phyloP scores from a whole-genome alignment of 345 rosid genomes.

The Isatis tinctoria region DNA sequence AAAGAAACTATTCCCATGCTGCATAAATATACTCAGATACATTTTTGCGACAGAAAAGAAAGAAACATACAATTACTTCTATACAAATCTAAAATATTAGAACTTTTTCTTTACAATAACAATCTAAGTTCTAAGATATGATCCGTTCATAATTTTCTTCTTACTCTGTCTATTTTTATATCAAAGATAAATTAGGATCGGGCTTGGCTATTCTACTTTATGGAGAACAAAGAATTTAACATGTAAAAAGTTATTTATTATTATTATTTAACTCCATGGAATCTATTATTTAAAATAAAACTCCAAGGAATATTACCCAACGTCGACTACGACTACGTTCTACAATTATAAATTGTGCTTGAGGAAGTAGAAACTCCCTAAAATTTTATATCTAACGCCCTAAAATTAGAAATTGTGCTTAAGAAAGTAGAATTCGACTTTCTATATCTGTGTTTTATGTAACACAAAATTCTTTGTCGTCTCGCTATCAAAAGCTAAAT shows the following conservation, averaged over 20 bases:
- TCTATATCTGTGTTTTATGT: not conserved
- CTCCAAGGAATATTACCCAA: not conserved
- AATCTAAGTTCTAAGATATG: not conserved
- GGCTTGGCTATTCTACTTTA: not conserved
- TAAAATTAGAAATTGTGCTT: not conserved
- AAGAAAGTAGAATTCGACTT: not conserved
- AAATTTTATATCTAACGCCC: not conserved
- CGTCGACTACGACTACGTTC: not conserved
- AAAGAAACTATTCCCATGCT: not conserved
- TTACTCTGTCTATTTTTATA: not conserved
- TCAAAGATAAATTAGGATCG: not conserved
- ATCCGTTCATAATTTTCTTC: not conserved
- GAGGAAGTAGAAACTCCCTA: not conserved
- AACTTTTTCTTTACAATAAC: not conserved
- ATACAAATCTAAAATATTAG: not conserved
- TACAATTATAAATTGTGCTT: not conserved
- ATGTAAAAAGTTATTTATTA: no score
- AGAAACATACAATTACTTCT: not conserved
- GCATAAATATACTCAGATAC: not conserved
- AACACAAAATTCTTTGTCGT: not conserved
- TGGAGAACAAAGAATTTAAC: no score
- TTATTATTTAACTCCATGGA: not conserved
- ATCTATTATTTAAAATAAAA: not conserved
- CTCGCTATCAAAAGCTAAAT: not conserved
- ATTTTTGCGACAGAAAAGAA: not conserved